Evolutionary conservation across 768 basidiomycete species (phyloP), one percentile per base, ranked within the genome.

Genomic region (Auricularia cornea): DNA sequence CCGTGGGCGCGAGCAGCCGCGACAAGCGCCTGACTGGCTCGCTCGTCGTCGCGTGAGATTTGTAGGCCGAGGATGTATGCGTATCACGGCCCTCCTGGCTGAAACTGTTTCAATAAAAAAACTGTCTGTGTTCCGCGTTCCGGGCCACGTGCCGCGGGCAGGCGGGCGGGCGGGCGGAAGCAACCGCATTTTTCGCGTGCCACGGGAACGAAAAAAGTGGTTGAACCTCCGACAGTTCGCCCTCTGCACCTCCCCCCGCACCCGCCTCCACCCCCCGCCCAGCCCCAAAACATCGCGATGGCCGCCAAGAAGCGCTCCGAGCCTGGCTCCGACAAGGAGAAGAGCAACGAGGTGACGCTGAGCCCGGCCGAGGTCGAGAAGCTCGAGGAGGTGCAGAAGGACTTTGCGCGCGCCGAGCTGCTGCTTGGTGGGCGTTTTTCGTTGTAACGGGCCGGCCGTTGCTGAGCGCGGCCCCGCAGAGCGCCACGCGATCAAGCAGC

Each of bases 311-410:
- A 93, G 80, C 88, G 91, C 75, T 85, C 82, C 51, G 88, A 89
- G 63, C 87, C 90, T n/a, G 90, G 89, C 12, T 83, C 86, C 52
- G 87, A 89, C 59, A 82, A 79, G n/a, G 84, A 84, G 72, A 91
- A 90, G 73, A 79, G 90, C 32, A 76, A 83, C 64, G 80, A 81
- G 57, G 84, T 88, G 59, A 86, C 89, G 67, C 80, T 92, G 68
- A 81, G 79, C 63, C 85, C 88, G 54, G 88, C 86, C 70, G 84
- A 90, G 69, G 88, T 87, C 63, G 75, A 82, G 73, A 88, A 87
- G 72, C 78, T 93, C 66, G 76, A 83, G 59, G 76, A 75, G 26
- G 76, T 86, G 48, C 87, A 88, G 73, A 86, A 86, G 73, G 86
- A 88, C 69, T 79, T 88, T 41, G 83, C 83, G 65, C 86, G 85